A percentile compares a stretch with the other conserved stretches of the same genome.
Evolutionary conservation across 2,329 filamentous ascomycete genomes (phyloP).

Genomic region (Dissoconium aciculare): DNA sequence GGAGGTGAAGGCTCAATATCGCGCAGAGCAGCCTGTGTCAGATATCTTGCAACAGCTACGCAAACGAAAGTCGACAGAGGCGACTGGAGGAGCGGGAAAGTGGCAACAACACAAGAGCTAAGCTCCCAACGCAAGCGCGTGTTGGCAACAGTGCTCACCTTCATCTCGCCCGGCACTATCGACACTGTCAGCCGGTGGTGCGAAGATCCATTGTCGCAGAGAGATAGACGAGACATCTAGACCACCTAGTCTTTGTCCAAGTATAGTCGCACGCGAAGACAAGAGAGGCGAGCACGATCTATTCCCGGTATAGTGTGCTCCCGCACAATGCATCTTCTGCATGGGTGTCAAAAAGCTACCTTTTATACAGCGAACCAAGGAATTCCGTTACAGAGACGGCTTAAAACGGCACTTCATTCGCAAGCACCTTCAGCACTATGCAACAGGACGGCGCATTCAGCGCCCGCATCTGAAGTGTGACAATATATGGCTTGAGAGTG

Average conservation of each 20-base stretch:
- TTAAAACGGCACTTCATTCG: slow-evolving; percentile 1
- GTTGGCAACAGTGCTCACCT: not conserved
- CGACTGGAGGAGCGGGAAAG: not conserved
- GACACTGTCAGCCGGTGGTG: not conserved
- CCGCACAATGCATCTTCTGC: slow-evolving; percentile 1
- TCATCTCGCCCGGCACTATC: not conserved
- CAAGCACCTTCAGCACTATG: not conserved
- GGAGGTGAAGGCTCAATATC: not conserved
- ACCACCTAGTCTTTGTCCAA: not conserved
- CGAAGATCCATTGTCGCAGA: not conserved
- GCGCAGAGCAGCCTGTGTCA: not conserved
- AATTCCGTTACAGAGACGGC: not conserved
- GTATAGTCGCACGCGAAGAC: not conserved
- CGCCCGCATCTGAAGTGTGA: not conserved
- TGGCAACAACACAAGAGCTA: not conserved
- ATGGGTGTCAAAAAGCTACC: not conserved
- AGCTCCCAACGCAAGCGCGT: not conserved
- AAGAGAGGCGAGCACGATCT: not conserved
- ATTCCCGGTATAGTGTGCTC: not conserved
- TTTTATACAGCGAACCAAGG: not conserved
- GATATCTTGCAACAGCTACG: not conserved
- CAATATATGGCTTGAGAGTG: slow-evolving; percentile 1
- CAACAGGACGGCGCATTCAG: not conserved
- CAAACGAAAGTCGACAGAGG: not conserved
- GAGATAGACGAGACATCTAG: not conserved